Evolutionary conservation across 495 filamentous ascomycete species (phyloP).

Genomic region (Podospora sp.): DNA sequence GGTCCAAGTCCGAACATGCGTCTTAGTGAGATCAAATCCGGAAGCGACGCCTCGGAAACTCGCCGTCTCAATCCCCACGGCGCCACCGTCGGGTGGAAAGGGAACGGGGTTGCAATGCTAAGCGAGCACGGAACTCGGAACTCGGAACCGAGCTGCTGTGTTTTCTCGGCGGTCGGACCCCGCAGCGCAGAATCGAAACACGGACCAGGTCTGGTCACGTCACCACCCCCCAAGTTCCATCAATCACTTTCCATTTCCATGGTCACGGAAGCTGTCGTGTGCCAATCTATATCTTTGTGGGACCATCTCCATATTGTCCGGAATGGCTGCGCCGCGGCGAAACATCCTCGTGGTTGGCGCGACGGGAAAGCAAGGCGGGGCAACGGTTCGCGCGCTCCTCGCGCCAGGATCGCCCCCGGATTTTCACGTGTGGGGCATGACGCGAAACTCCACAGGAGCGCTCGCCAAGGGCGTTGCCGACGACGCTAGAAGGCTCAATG

Average conservation of each 20-base stretch:
- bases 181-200: too few species aligned
- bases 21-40: too few species aligned
- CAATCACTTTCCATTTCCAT: not conserved
- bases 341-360: conserved; percentile 42
- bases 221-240: too few species aligned
- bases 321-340: not conserved
- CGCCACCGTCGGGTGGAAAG: too few species aligned
- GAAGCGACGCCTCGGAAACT: too few species aligned
- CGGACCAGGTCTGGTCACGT: too few species aligned
- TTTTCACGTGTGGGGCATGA: conserved; percentile 40
- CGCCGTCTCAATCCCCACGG: too few species aligned
- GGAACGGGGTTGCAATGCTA: too few species aligned
- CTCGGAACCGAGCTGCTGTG: too few species aligned
- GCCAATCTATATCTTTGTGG: not conserved
- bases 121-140: too few species aligned
- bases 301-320: not conserved
- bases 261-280: not conserved
- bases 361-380: conserved; percentile 47
- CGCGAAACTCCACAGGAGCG: conserved; percentile 30
- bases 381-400: conserved; percentile 38
- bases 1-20: too few species aligned
- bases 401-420: conserved; percentile 9
- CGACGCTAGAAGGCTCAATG: conserved; percentile 15
- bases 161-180: too few species aligned
- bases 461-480: conserved; percentile 28